Base-by-base conservation (phyloP, 305 asterid species). In the Fraxinus floribunda region DNA sequence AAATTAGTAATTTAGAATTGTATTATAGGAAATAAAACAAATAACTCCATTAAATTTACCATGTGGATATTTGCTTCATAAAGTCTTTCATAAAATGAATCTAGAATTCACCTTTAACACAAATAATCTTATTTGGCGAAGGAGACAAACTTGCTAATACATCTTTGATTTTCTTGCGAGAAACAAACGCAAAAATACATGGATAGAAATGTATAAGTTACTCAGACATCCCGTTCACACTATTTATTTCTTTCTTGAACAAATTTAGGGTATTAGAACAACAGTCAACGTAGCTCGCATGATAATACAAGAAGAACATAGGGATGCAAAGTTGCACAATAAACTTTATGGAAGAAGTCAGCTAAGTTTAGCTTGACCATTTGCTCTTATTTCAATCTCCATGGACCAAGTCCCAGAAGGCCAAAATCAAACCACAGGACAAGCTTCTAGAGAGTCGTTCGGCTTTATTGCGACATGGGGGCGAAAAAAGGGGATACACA, bases 1-100 rank as follows among this genome's bases (percentile, higher is more conserved):
- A 0, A 35, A 76, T 80, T 77, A 82, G 82, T 36, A 75, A 24
- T 75, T 30, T 30, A 34, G 79, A 78, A 82, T 64, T 39, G 34
- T 18, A 49, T 39, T 76, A 80, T 7, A 64, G 32, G 73, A 64
- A 60, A 60, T n/a, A 26, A 64, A 22, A 24, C 73, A 24, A 64
- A 64, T 64, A 66, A 66, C 36, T 66, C 74, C 32, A 24, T 26
- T 66, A 24, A 10, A 7, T 26, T 9, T 4, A 26, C 7, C 73
- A 9, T 66, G 15, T 26, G 18, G 74, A 6, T 66, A 9, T 66
- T 10, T 11, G n/a, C 35, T 22, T 64, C 34, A 64, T 64, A 6
- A 64, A 24, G 73, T 66, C 35, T 57, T 4, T 4, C 16, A 66
- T 26, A 66, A 66, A 64, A 64, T 24, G 36, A 66, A 66, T 66